Conservation (phyloP, 2,329 filamentous ascomycete species). For the Corinectria fuckeliana region DNA sequence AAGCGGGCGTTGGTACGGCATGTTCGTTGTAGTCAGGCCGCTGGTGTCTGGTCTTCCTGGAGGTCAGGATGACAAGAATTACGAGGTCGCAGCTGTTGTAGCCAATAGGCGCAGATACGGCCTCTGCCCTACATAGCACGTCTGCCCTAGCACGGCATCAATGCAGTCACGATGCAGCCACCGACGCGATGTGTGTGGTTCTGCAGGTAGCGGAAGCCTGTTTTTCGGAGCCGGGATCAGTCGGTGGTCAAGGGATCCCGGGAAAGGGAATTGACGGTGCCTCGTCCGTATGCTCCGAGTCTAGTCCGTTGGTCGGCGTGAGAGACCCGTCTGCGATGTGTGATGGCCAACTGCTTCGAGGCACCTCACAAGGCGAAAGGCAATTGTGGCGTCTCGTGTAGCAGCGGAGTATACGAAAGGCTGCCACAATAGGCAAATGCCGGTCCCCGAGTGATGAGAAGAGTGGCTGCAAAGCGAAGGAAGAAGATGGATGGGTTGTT, state of each 20-base stretch:
- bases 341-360: background rate
- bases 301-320: background rate
- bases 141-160: conserved; percentile 25
- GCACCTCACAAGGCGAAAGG: background rate
- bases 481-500: conserved; percentile 13
- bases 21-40: conserved; percentile 15
- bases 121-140: conserved; percentile 10
- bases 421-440: conserved; percentile 11
- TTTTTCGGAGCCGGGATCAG: conserved; percentile 18
- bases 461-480: background rate
- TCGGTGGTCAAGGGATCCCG: conserved; percentile 1
- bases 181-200: conserved; percentile 8
- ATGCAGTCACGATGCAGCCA: conserved; percentile 27
- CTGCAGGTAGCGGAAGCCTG: conserved; percentile 35
- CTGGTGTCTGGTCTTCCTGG: background rate
- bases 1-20: conserved; percentile 25
- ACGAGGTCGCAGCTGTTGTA: conserved; percentile 22
- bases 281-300: background rate
- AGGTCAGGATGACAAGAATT: conserved; percentile 18
- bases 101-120: conserved; percentile 25
- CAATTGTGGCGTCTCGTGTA: background rate
- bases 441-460: background rate
- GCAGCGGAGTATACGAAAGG: background rate
- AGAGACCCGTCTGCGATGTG: background rate
- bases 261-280: background rate